Evolutionary conservation across 1,284 basidiomycete genomes (phyloP), one percentile per base, ranked within the genome.

Genomic region (Mycosarcoma maydis): DNA sequence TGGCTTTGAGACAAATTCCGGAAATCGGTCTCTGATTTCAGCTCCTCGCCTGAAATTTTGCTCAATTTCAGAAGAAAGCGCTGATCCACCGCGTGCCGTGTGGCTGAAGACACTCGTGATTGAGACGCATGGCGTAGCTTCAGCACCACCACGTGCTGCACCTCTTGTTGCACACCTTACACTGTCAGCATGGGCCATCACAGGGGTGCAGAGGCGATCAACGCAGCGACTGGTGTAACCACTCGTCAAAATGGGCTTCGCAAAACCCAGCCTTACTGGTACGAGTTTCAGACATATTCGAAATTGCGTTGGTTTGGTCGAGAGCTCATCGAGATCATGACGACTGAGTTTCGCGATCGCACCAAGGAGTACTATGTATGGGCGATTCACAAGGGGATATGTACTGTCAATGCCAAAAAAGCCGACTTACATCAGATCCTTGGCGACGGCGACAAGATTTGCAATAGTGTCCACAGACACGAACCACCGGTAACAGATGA

Each of bases 401-500:
- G 93, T 11, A 92, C 91, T 6, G 88, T 99, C 58, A 98, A 98
- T 77, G 94, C 93, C 16, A 87, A 89, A 49, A 84, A 88, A 14
- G 93, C 93, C 3, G 87, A 85, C 38, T 90, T 92, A 4, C 88
- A 91, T 56, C 90, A 90, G 9, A 86, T 94, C 22, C 86, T 99
- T 47, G 85, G 85, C 53, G 90, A 96, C 77, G 92, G 93, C 10
- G 96, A 98, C 83, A 86, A 91, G 47, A 89, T 97, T 42, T 61
- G 92, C 77, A 97, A 97, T 80, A 87, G 92, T 5, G 92, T 95
- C 2, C 94, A 97, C 83, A 86, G 92, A 16, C 96, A 99, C 81
- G 96, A 99, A 83, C 95, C 96, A 4, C 93, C 96, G 0, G 90
- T 98, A 3, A 91, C 93, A 1, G 89, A 91, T 6, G 91, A 87